A percentile compares a stretch with the other conserved stretches of the same genome.
Conservation (phyloP, 2,329 filamentous ascomycete species). For the Trichophyton equinum region DNA sequence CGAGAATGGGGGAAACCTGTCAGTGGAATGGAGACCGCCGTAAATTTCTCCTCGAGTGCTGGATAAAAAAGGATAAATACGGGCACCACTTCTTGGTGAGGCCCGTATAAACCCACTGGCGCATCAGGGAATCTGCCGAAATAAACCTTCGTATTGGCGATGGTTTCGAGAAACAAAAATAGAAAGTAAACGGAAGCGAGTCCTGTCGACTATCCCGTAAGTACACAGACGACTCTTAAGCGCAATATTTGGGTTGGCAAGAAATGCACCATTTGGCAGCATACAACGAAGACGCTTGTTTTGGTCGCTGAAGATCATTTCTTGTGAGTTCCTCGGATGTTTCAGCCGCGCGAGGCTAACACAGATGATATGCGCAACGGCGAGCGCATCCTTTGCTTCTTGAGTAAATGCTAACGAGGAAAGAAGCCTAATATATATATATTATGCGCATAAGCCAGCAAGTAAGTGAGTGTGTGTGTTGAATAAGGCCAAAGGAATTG, state of each 20-base stretch:
- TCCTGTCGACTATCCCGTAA: neutral
- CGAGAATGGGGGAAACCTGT: neutral
- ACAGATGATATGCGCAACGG: neutral
- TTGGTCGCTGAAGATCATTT: neutral
- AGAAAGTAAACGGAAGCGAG: neutral
- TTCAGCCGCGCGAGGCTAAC: conserved; percentile 3
- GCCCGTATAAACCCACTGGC: neutral
- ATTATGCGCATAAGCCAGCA: neutral
- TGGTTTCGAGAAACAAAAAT: conserved; percentile 1
- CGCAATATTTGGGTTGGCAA: neutral
- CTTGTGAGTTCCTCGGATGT: conserved; percentile 3
- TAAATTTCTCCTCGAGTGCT: neutral
- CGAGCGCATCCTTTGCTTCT: neutral
- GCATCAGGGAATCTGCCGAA: neutral
- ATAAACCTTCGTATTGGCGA: neutral
- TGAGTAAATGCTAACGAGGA: conserved; percentile 2
- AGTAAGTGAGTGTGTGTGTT: neutral
- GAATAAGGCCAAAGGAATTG: neutral
- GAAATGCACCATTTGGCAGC: neutral
- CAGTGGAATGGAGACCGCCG: neutral
- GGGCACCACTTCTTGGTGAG: neutral
- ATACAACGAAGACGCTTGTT: neutral
- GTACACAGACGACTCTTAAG: neutral
- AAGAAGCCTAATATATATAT: neutral
- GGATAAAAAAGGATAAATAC: neutral